A percentile compares a stretch with the other conserved stretches of the same genome.
Evolutionary conservation across 371 early-diverging fungal genomes (phyloP).

Genomic region (Mucor indicus): DNA sequence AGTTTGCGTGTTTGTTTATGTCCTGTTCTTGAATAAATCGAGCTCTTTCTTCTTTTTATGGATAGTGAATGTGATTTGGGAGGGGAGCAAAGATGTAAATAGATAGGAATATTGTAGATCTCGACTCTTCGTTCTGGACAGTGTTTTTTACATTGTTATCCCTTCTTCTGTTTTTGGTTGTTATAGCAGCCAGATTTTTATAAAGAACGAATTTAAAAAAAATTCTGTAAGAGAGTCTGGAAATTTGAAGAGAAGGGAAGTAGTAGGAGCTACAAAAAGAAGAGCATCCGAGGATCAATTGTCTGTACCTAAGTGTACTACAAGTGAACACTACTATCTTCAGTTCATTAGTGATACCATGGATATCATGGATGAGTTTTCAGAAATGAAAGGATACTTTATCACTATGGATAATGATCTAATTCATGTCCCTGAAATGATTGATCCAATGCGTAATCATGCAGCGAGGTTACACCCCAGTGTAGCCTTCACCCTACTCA

Average conservation of each 20-base stretch:
- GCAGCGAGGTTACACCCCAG: not conserved
- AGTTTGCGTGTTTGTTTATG: not conserved
- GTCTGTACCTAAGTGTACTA: constrained; percentile 8
- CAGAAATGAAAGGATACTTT: constrained; percentile 4
- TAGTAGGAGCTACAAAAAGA: constrained; percentile 8
- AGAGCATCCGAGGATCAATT: constrained; percentile 1
- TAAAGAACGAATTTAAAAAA: not conserved
- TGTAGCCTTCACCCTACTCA: not conserved
- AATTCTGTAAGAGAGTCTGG: not conserved
- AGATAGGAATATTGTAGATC: not conserved
- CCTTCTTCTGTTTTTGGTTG: not conserved
- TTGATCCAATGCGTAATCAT: not conserved
- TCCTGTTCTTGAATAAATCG: not conserved
- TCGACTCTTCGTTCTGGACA: not conserved
- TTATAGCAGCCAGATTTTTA: not conserved
- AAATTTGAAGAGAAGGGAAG: constrained; percentile 6
- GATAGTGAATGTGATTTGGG: not conserved
- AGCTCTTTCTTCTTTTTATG: not conserved
- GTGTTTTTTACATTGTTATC: not conserved
- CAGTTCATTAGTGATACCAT: constrained; percentile 8
- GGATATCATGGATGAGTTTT: constrained; percentile 9
- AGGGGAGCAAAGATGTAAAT: not conserved
- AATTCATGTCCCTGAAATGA: not conserved
- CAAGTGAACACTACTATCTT: constrained; percentile 1
- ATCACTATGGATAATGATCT: not conserved